A percentile compares a stretch with the other conserved stretches of the same genome.
Conservation (phyloP, 108 stramenopile species). For the Asterionellopsis glacialis region DNA sequence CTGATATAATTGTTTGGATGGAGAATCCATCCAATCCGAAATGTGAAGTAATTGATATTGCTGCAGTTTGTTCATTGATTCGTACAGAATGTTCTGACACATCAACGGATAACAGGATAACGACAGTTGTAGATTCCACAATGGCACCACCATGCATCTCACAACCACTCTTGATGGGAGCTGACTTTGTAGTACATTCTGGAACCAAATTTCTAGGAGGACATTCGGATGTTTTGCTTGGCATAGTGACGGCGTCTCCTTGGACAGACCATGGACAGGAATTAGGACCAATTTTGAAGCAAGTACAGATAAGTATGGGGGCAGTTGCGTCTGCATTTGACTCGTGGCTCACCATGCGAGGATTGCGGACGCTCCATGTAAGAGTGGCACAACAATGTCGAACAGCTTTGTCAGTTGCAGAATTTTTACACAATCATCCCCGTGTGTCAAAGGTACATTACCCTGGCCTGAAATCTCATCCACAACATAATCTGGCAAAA, state of each 20-base stretch:
- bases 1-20: constrained; percentile 80
- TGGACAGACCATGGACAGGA: constrained; percentile 37
- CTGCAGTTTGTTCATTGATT: constrained; percentile 29
- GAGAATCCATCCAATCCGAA: constrained; percentile 90
- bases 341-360: constrained; percentile 85
- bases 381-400: constrained; percentile 66
- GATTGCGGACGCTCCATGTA: constrained; percentile 74
- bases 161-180: constrained; percentile 58
- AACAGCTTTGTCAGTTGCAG: constrained; percentile 54
- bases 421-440: constrained; percentile 24
- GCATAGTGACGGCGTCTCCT: constrained; percentile 66
- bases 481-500: constrained; percentile 76
- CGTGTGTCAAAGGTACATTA: constrained; percentile 72
- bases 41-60: constrained; percentile 73
- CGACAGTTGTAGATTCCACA: constrained; percentile 84
- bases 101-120: constrained; percentile 7
- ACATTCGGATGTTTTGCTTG: constrained; percentile 83
- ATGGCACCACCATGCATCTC: constrained; percentile 81
- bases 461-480: constrained; percentile 86
- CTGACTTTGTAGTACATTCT: constrained; percentile 76
- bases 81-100: constrained; percentile 4
- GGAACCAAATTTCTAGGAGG: constrained; percentile 90
- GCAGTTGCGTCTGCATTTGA: constrained; percentile 82
- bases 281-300: constrained; percentile 29
- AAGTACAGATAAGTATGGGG: constrained; percentile 50